Evolutionary conservation across 2,329 filamentous ascomycete species (phyloP).

Genomic region (Stagonosporopsis vannaccii): DNA sequence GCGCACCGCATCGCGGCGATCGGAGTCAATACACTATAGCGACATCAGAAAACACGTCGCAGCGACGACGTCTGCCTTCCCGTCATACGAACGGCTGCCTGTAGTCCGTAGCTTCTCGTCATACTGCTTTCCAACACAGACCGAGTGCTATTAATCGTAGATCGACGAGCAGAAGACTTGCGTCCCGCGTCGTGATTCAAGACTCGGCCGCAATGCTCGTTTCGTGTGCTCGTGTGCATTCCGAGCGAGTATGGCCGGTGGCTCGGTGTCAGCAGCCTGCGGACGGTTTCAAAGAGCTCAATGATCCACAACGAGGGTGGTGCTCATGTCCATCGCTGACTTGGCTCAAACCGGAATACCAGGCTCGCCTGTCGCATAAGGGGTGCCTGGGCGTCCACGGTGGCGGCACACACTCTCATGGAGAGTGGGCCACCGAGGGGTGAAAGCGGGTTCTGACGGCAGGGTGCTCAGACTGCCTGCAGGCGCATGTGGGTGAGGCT

Average conservation of each 20-base stretch:
- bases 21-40: not conserved
- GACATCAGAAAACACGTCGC: conserved; percentile 9
- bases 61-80: not conserved
- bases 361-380: conserved; percentile 23
- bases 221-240: conserved; percentile 23
- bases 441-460: conserved; percentile 23
- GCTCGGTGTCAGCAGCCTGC: conserved; percentile 34
- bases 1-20: conserved; percentile 22
- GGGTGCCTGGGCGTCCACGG: conserved; percentile 30
- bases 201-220: conserved; percentile 20
- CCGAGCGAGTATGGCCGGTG: conserved; percentile 25
- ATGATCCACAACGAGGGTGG: conserved; percentile 27
- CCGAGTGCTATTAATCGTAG: not conserved
- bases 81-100: not conserved
- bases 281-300: conserved; percentile 42
- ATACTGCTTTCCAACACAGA: not conserved
- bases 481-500: conserved; percentile 32
- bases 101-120: not conserved
- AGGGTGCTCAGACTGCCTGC: conserved; percentile 25
- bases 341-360: conserved; percentile 26
- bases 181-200: conserved; percentile 25
- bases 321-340: conserved; percentile 39
- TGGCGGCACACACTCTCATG: conserved; percentile 37
- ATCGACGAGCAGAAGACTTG: not conserved
- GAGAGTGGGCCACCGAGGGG: conserved; percentile 23